Evolutionary conservation across 176 grass and related monocot genomes (phyloP), one percentile per base, ranked within the genome.

Genomic region (Lolium perenne): DNA sequence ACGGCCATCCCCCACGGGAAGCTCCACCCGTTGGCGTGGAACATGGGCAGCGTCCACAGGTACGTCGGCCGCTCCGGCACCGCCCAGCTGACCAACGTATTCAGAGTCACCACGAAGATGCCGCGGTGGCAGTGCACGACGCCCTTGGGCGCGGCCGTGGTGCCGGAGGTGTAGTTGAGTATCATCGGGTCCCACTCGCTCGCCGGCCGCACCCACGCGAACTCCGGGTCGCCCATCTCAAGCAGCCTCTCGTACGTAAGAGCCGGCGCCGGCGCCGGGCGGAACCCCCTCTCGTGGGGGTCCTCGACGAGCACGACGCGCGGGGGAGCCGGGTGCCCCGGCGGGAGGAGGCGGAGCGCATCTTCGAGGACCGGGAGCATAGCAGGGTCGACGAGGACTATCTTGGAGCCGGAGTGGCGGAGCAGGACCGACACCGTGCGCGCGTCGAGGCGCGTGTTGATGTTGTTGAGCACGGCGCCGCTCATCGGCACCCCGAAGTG

Each of bases 401-500:
- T 87, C 87, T 85, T 90, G 41, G 89, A 90, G 49, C 71, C 89
- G 32, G 89, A 80, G 80, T 98, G 95, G 45, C 78, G 89, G 53
- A 98, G 93, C 69, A 93, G 87, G 77, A 95, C 81, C 65, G 93
- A 69, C 11, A 98, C 84, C 2, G 89, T 95, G 85, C 89, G 95
- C 38, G 95, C 85, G 83, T 98, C 91, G 22, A 98, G 95, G 54
- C 91, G 93, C 68, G 85, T 91, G 87, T 98, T 98, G 89, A 98
- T 92, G 87, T 45, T 89, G 85, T 98, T 95, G 17, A 98, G 91
- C 74, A 98, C 67, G 17, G 95, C 95, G 79, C 95, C 95, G 77
- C 93, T 95, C 95, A 98, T 98, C 18, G 95, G 91, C 80, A 98
- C 91, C 8, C 93, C 91, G 71, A 98, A 98, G 29, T 98, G 93